Base-by-base conservation (phyloP, 1,284 basidiomycete genomes). In the Jaminaea rosea region DNA sequence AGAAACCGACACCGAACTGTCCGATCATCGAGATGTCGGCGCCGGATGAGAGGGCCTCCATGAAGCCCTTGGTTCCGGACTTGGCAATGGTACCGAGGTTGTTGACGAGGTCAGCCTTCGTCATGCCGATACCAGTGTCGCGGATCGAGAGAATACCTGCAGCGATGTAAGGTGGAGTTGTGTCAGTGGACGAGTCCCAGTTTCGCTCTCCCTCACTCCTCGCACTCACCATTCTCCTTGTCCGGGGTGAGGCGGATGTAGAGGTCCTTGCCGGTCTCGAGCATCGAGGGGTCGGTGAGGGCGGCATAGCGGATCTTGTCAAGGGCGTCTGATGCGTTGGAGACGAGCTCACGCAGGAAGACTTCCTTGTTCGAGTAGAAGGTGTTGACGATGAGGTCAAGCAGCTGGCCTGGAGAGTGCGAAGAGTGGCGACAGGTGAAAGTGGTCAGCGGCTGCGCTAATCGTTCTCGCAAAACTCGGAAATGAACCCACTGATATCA, bases 31-130 rank as follows among this genome's bases (percentile, higher is more conserved):
- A 58, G 31, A 71, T 67, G 55, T 73, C 63, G 56, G 93, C 94
- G 72, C 93, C 93, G 46, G 91, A 92, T 76, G 83, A 86, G 63
- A 98, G 83, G 53, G 94, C 93, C 77, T 81, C 80, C 80, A 81
- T 81, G 84, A 99, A 99, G 54, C 91, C 91, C 87, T 98, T 82
- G 67, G 80, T 82, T 63, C 89, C 90, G 57, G 89, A 93, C 82
- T 93, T 98, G 79, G 93, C 93, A 76, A 99, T 98, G 55, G 94
- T 99, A 81, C 93, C 94, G 62, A 99, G 83, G 83, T 98, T 98
- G 84, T 94, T 96, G 77, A 94, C 90, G 15, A 73, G 65, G 61
- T 73, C 69, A 50, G 69, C 69, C 65, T 73, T 72, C 59, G 69
- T 72, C 72, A 73, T 94, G 77, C 94, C 93, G 65, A 98, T 81